Evolutionary conservation across 495 filamentous ascomycete genomes (phyloP).

Genomic region (Penicillium taxi): DNA sequence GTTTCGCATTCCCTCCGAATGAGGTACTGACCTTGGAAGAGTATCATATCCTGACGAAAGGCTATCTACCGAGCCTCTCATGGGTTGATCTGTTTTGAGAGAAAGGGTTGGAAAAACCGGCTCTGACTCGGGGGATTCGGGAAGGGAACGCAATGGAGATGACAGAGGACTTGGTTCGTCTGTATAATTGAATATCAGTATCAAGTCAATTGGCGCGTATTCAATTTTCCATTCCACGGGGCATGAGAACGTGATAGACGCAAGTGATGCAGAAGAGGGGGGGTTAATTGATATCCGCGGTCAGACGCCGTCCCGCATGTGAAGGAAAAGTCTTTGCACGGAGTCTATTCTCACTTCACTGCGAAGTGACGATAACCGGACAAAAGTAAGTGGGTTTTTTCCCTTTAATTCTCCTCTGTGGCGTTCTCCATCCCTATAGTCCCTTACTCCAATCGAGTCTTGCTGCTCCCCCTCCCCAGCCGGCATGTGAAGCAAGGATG

Average conservation of each 20-base stretch:
- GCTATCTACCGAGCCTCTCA: conserved; percentile 38
- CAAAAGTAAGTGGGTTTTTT: background rate
- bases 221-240: conserved; percentile 7
- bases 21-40: conserved; percentile 37
- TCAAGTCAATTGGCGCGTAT: conserved; percentile 8
- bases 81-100: conserved; percentile 31
- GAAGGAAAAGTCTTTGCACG: too few species aligned
- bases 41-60: conserved; percentile 37
- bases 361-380: too few species aligned
- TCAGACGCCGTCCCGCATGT: conserved; percentile 11
- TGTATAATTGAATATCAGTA: conserved; percentile 18
- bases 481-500: conserved; percentile 21
- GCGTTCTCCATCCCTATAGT: background rate
- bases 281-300: conserved; percentile 8
- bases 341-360: too few species aligned
- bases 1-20: conserved; percentile 7
- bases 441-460: conserved; percentile 1
- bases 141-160: conserved; percentile 37
- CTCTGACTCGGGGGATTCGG: conserved; percentile 35
- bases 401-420: background rate
- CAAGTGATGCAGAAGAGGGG: conserved; percentile 13
- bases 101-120: conserved; percentile 51
- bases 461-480: conserved; percentile 5
- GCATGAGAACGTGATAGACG: conserved; percentile 5
- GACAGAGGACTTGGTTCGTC: conserved; percentile 42